A percentile compares a stretch with the other conserved stretches of the same genome.
Conservation (phyloP, 179 eudicot species). For the Corrigiola litoralis region DNA sequence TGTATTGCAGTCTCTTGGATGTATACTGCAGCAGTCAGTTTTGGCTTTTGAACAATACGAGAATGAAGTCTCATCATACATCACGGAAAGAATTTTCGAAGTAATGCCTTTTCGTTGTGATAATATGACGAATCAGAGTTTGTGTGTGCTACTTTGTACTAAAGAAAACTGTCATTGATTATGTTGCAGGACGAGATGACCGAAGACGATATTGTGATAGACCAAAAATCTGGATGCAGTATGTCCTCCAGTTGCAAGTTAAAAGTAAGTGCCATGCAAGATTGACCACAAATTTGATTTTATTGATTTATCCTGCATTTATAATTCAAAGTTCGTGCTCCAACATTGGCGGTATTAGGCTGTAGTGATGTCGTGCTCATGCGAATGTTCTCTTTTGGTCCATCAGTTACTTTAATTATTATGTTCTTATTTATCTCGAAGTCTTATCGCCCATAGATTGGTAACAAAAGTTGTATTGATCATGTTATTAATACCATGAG, state of each 20-base stretch:
- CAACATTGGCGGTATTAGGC: no score
- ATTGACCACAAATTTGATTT: slow-evolving; percentile 1
- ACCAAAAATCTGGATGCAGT: slow-evolving; percentile 35
- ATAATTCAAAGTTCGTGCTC: no score
- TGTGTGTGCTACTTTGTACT: background rate
- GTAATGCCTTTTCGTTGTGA: slow-evolving; percentile 18
- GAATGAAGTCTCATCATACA: slow-evolving; percentile 48
- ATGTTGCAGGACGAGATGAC: slow-evolving; percentile 38
- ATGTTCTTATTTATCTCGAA: no score
- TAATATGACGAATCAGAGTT: background rate
- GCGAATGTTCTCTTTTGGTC: no score
- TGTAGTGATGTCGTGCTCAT: no score
- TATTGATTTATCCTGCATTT: background rate
- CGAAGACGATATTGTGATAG: slow-evolving; percentile 23
- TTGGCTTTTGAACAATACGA: slow-evolving; percentile 52
- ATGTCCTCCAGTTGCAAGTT: slow-evolving; percentile 40
- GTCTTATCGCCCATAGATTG: no score
- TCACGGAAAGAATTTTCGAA: slow-evolving; percentile 45
- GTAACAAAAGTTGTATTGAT: no score
- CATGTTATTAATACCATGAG: no score
- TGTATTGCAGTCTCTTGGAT: slow-evolving; percentile 82
- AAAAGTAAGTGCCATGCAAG: slow-evolving; percentile 40
- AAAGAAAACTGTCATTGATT: background rate
- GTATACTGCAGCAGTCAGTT: slow-evolving; percentile 62
- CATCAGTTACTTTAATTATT: no score